Base-by-base conservation (phyloP, 805 yeast genomes). In the Yarrowia yakushimensis region DNA sequence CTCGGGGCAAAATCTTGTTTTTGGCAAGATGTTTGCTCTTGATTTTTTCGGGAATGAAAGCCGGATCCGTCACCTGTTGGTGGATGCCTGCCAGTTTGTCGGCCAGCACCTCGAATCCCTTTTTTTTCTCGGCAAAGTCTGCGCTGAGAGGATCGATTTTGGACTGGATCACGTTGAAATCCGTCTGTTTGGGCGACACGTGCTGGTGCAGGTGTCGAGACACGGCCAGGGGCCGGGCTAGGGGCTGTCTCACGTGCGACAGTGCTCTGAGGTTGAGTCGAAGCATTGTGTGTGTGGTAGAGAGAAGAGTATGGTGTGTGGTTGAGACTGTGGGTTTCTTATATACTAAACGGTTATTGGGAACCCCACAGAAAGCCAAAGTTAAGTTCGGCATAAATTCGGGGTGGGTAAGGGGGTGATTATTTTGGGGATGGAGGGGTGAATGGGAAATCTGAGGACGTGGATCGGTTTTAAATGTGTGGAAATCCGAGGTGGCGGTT, bases 1-100 rank as follows among this genome's bases (percentile, higher is more conserved):
- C 74, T 25, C 74, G 64, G 1, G 72, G 73, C 30, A 71, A 68
- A 50, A 71, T 65, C 65, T 71, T 71, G 60, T 66, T 66, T 20
- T 73, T 65, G 15, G 65, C 65, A 31, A 70, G 63, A 50, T 71
- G 74, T 64, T 71, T 71, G 12, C 63, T 39, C 17, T 67, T 61
- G 63, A 71, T 64, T 62, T 70, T 71, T 20, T 70, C 72, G 5
- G 73, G 71, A 41, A 71, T 71, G 20, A 65, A 60, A 12, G 46
- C 63, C n/a, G 65, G 63, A 25, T 65, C 60, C 8, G 68, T 64
- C 18, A 64, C 66, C 23, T 64, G 65, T 10, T 54, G 59, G 42
- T 70, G 71, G 22, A 71, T 61, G 11, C 15, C 28, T 4, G 64
- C 65, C 22, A 68, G 43, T 20, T 67, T 64, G n/a, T 42, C 39